Base-by-base conservation (phyloP, 164 flowering plant genomes). In the Annona cherimola region DNA sequence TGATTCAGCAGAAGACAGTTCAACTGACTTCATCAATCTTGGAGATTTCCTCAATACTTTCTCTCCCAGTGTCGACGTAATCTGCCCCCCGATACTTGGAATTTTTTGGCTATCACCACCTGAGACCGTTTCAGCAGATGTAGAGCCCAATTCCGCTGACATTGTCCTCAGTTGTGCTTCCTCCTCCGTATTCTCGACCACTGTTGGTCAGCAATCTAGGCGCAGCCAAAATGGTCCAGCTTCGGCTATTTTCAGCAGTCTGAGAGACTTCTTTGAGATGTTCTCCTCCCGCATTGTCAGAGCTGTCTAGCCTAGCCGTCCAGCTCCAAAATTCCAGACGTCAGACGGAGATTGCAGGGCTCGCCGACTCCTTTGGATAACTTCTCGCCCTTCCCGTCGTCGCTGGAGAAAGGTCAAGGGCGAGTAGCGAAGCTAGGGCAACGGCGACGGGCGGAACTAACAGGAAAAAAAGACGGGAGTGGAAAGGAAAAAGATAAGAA, bases 181-280 rank as follows among this genome's bases (percentile, higher is more conserved):
- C 26, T 50, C 61, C 68, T 72, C n/a, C 39, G 18, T 5, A 18
- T 50, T 72, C 68, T 40, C 62, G 41, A 39, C 62, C 39, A 39
- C 44, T 39, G 40, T 65, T 65, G 45, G 35, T 26, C n/a, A 8
- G 0, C 50, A 16, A 42, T 1, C 14, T 2, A 5, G 67, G 67
- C 42, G 43, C 8, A 41, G 40, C 67, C 14, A 41, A 66, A 14
- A 9, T 12, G 5, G 40, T 5, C 26, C 40, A 8, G 44, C 20
- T 46, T 12, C 12, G 14, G 57, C 4, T 61, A 18, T 8, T 35
- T 44, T 62, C 42, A 55, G 1, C 14, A 74, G 18, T 46, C 72
- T 75, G 39, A 74, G 62, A 43, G 71, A 75, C 42, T 60, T 74
- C 50, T 73, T 64, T 14, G 54, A 45, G 12, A 67, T 71, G 55